Base-by-base conservation (phyloP, 495 filamentous ascomycete species). In the Penicillium angulare region DNA sequence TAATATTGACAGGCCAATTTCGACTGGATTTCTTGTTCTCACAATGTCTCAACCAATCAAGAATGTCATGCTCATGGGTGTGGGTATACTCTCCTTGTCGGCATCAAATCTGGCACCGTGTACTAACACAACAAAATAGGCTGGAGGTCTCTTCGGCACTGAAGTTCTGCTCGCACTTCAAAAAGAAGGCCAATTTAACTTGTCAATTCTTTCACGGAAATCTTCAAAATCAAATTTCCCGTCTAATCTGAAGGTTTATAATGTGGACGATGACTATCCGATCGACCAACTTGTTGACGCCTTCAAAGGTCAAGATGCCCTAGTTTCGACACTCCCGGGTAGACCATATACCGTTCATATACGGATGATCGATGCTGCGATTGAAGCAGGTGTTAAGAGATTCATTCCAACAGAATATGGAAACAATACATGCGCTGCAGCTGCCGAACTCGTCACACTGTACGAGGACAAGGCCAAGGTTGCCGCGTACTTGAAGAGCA, bases 341-440 rank as follows among this genome's bases (percentile, higher is more conserved):
- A 47, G 44, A 24, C 31, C 44, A 6, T 47, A 38, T 12, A 47
- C 44, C 15, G 44, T 47, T 26, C 44, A 47, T 16, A 18, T 47
- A 23, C 44, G 44, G 10, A 47, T 47, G 44, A 47, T 47, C 31
- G 44, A 47, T 20, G 44, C 44, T 10, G 44, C 44, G 15, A 47
- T 47, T 16, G 17, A 23, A 16, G 31, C 44, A 24, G 44, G 44
- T 17, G 31, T 47, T 2, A 36, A 47, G 44, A 31, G 31, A 5
- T 35, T 47, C 21, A 47, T 47, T 38, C 44, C 44, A 9, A 47
- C 44, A 18, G 44, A 47, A 26, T 47, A 47, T 23, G 44, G 44
- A 3, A 47, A 47, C 32, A 47, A 47, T 35, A 47, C 31, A 1
- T 47, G 33, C 20, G 13, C 32, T n/a, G 31, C 44, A 38, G 44